Conservation (phyloP, 768 basidiomycete species). For the Kwoniella sp. region DNA sequence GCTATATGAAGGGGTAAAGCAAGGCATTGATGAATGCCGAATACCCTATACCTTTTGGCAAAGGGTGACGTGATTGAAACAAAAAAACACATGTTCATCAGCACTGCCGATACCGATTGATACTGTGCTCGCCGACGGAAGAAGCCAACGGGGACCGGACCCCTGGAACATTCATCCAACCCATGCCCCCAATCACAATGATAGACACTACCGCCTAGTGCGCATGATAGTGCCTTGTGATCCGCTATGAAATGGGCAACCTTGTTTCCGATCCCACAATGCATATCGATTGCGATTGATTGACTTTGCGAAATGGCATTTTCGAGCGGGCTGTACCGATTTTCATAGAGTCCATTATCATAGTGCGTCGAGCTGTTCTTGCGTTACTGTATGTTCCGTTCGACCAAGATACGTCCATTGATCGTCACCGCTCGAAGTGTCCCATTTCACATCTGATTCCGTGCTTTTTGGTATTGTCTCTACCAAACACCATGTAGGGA, state of each 20-base stretch:
- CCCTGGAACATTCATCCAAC: no score
- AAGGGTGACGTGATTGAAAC: no score
- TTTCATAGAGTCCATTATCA: background rate
- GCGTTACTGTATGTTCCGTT: conserved; percentile 12
- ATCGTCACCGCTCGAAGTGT: background rate
- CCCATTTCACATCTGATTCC: no score
- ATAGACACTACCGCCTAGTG: no score
- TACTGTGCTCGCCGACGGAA: background rate
- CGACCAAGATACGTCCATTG: conserved; percentile 9
- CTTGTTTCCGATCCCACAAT: background rate
- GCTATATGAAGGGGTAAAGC: no score
- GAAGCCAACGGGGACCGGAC: background rate
- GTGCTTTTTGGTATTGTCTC: conserved; percentile 5
- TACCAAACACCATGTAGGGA: conserved; percentile 14
- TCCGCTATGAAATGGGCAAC: no score
- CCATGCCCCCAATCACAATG: no score
- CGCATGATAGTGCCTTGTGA: no score
- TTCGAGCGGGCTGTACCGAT: no score
- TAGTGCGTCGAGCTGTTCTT: conserved; percentile 10
- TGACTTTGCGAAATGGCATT: no score
- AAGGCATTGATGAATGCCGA: no score
- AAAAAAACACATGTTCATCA: background rate
- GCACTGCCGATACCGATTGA: background rate
- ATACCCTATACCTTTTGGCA: no score
- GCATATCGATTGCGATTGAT: background rate